Evolutionary conservation across 331 rosid genomes (phyloP).

Genomic region (Ulmus americana): DNA sequence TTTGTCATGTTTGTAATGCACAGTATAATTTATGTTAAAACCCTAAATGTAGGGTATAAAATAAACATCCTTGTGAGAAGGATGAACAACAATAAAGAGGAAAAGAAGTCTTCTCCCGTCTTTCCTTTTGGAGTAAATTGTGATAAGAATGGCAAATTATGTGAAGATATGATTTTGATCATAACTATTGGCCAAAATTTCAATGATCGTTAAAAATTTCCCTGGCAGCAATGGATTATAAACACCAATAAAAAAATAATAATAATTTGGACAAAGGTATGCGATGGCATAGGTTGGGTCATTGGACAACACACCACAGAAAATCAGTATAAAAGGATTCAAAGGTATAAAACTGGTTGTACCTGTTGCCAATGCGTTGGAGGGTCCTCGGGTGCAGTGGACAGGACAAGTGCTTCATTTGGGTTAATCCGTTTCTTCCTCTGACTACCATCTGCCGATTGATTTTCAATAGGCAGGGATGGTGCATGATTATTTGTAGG

Average conservation of each 20-base stretch:
- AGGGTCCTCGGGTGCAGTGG: slow-evolving; percentile 99
- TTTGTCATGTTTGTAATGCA: too few species aligned
- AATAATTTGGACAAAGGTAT: not conserved
- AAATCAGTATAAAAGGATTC: too few species aligned
- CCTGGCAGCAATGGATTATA: not conserved
- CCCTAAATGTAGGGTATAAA: too few species aligned
- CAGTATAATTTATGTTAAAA: too few species aligned
- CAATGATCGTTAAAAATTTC: not conserved
- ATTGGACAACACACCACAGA: not conserved
- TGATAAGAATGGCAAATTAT: too few species aligned
- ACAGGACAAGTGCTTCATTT: slow-evolving; percentile 63
- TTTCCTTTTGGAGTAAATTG: too few species aligned
- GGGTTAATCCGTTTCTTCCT: slow-evolving; percentile 77
- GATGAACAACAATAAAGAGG: not conserved
- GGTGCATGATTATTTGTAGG: slow-evolving; percentile 32
- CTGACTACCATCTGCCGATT: slow-evolving; percentile 54
- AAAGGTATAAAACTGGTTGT: slow-evolving; percentile 1
- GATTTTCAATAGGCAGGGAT: slow-evolving; percentile 34
- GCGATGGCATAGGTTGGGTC: slow-evolving; percentile 2
- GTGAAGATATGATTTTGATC: too few species aligned
- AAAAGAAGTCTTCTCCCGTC: too few species aligned
- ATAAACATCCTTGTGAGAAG: not conserved
- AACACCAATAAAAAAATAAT: not conserved
- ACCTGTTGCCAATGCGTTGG: slow-evolving; percentile 99
- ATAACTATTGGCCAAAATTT: not conserved